phyloP scores from a whole-genome alignment of 2,329 filamentous ascomycete genomes.

The Diaporthe humulicola region DNA sequence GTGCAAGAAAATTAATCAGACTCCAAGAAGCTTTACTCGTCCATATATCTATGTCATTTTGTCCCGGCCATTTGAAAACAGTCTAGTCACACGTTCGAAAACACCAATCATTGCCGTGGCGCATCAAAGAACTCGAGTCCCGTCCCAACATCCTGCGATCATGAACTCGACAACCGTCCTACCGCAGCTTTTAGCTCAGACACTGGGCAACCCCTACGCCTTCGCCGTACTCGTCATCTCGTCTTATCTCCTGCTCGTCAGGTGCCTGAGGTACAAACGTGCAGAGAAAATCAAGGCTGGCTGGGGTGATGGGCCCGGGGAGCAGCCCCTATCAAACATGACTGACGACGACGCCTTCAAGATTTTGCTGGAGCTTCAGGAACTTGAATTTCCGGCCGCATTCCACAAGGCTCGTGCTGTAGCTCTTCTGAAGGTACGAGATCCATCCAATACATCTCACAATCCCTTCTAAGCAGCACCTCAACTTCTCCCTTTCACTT shows the following conservation, averaged over 20 bases:
- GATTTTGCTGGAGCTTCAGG: neutral
- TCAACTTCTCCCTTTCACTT: neutral
- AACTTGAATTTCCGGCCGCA: neutral
- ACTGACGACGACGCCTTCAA: neutral
- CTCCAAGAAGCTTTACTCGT: neutral
- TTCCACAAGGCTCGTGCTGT: slow-evolving; percentile 7
- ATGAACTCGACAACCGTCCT: neutral
- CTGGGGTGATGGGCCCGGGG: neutral
- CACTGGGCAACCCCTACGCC: neutral
- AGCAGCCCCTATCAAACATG: neutral
- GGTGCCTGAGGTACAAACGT: neutral
- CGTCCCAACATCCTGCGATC: neutral
- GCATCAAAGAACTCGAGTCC: neutral
- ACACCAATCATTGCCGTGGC: neutral
- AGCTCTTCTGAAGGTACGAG: neutral
- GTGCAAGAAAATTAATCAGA: neutral
- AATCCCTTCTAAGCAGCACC: neutral
- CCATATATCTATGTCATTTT: neutral
- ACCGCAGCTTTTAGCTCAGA: neutral
- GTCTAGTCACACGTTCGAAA: neutral
- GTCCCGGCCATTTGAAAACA: neutral
- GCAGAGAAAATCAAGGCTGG: neutral
- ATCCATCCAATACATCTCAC: neutral
- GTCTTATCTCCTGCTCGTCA: neutral
- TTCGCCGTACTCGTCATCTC: neutral